These are phyloP conservation scores for Yarrowia divulgata DNA, from an alignment of 805 yeast genomes.

Conservation along the genomic window DNA sequence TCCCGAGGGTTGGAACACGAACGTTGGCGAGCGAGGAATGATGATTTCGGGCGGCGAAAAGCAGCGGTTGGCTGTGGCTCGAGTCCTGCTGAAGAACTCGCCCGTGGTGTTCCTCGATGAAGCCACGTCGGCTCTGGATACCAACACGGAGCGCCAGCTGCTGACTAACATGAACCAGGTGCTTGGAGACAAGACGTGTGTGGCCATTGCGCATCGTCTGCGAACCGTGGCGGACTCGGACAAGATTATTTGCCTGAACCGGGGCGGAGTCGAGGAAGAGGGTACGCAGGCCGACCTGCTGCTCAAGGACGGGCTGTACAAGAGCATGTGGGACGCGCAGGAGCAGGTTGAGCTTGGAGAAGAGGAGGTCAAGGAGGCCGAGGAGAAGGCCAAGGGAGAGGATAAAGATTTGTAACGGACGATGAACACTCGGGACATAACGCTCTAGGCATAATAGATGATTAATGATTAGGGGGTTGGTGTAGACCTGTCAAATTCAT, in stretches of 20 bases:
- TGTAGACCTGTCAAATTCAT: no score
- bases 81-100: constrained; percentile 83
- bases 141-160: constrained; percentile 90
- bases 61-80: constrained; percentile 91
- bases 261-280: constrained; percentile 84
- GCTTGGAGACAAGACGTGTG: constrained; percentile 73
- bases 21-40: constrained; percentile 95
- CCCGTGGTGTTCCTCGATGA: constrained; percentile 96
- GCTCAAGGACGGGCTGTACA: constrained; percentile 66
- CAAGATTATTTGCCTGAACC: constrained; percentile 83
- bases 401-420: background rate
- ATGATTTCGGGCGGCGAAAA: constrained; percentile 99
- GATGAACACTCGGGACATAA: no score
- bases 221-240: constrained; percentile 94
- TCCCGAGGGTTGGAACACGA: constrained; percentile 84
- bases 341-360: constrained; percentile 60
- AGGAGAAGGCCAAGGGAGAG: background rate
- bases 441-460: background rate
- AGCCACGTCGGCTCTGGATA: constrained; percentile 93
- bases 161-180: constrained; percentile 74
- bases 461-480: background rate
- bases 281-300: constrained; percentile 79
- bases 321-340: constrained; percentile 89
- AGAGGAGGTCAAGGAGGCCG: constrained; percentile 9
- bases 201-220: constrained; percentile 91